Conservation (phyloP, 1,284 basidiomycete species). For the Takashimella koratensis region DNA sequence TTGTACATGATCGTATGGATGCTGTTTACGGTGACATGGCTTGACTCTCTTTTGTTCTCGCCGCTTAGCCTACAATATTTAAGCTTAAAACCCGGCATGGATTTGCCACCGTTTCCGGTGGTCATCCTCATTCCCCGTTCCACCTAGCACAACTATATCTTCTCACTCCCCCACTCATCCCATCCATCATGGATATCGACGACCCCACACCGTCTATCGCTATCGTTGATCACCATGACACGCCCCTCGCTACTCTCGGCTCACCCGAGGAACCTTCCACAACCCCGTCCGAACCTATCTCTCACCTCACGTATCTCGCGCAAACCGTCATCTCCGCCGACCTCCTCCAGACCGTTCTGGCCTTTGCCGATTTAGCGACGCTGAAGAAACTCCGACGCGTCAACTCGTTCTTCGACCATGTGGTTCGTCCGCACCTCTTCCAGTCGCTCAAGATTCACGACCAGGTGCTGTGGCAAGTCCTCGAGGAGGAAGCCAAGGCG, state of each 20-base stretch:
- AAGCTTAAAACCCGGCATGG: too few species aligned
- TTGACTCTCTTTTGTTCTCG: too few species aligned
- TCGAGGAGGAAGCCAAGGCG: neutral
- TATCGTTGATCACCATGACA: neutral
- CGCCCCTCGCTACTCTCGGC: neutral
- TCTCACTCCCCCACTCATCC: neutral
- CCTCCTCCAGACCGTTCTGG: neutral
- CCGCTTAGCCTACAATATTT: too few species aligned
- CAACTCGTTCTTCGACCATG: neutral
- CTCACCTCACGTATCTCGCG: neutral
- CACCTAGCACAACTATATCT: neutral
- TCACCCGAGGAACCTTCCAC: neutral
- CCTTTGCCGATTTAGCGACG: neutral
- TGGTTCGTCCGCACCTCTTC: neutral
- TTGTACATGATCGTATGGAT: too few species aligned
- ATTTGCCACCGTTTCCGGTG: too few species aligned
- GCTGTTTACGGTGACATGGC: too few species aligned
- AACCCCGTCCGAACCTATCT: neutral
- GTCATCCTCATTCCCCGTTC: too few species aligned
- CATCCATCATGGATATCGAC: too few species aligned
- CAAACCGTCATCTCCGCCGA: neutral
- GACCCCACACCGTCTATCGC: too few species aligned
- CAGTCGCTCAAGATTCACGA: neutral
- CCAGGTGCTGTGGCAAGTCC: neutral
- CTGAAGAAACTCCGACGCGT: neutral